Base-by-base conservation (phyloP, 192 early-diverging fungal genomes). In the Gorgonomyces haynaldii region DNA sequence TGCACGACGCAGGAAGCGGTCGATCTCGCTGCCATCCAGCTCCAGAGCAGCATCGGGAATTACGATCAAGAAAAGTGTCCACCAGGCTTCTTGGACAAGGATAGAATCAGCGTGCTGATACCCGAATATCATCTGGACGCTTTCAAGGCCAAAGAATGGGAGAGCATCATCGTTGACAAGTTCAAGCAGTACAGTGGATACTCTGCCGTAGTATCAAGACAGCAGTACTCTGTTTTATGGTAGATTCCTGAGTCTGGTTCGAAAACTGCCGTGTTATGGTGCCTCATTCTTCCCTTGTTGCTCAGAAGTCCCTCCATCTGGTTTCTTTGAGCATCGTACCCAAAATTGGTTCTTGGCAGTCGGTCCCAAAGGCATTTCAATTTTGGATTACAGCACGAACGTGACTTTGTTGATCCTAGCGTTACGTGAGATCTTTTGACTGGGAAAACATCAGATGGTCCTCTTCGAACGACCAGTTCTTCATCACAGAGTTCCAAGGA, bases 321-420 rank as follows among this genome's bases (percentile, higher is more conserved):
- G 71, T 29, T 78, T 69, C 42, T 78, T 78, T 45, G 75, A 78
- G 46, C 70, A 66, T 49, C 54, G 75, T 3, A 41, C 54, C 17
- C 65, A 74, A 52, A 59, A 64, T 35, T 66, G 57, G 60, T 57
- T 66, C 24, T 27, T 66, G 12, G 75, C 66, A n/a, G 53, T 78
- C 24, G 57, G 61, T 21, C 54, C 68, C 0, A 52, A 73, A 12
- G 68, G 69, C 1, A 37, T 75, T 28, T 53, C 61, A 10, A 60
- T 75, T 6, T 49, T 78, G 20, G 75, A 78, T 42, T 15, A 48
- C 17, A 58, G 66, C 46, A 66, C 70, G 48, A 25, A 38, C 23
- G 23, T 1, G 42, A 23, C 13, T 45, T 21, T 12, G 31, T 17
- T 60, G 8, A 49, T 34, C 22, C 0, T 57, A 48, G 44, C 15